A percentile compares a stretch with the other conserved stretches of the same genome.
phyloP scores from a whole-genome alignment of 139 green algal species.

The Trebouxia sp. region DNA sequence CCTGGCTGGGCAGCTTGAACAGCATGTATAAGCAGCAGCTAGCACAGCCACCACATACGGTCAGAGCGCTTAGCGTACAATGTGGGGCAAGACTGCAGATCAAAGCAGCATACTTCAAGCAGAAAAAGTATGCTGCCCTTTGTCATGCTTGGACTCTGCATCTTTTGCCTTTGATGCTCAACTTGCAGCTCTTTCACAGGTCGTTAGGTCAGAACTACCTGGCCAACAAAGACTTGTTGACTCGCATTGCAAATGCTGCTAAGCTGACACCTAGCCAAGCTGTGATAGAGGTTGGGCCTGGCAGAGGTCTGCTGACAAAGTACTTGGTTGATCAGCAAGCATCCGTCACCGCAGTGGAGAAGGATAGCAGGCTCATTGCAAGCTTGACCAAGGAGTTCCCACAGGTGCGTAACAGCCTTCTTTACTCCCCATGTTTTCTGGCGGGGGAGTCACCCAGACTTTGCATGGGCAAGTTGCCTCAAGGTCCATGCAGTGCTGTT shows the following conservation, averaged over 20 bases:
- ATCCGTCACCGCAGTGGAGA: constrained; percentile 88
- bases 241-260: constrained; percentile 67
- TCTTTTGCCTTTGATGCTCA: background rate
- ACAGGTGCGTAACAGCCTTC: constrained; percentile 41
- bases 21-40: too few species aligned
- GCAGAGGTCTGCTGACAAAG: constrained; percentile 65
- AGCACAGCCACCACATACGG: too few species aligned
- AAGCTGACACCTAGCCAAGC: constrained; percentile 49
- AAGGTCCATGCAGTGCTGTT: too few species aligned
- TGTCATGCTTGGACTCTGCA: too few species aligned
- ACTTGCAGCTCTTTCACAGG: background rate
- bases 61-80: too few species aligned
- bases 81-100: too few species aligned
- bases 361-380: constrained; percentile 77
- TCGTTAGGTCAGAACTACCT: constrained; percentile 93
- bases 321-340: constrained; percentile 76
- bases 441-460: too few species aligned
- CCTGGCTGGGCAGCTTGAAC: too few species aligned
- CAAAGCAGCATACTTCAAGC: background rate
- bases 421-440: too few species aligned
- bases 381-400: constrained; percentile 55
- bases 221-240: constrained; percentile 75
- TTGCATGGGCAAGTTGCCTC: too few species aligned
- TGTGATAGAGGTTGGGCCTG: constrained; percentile 89
- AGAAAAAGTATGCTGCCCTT: background rate